phyloP scores from a whole-genome alignment of 148 eudicot genomes.

The Amaranthus palmeri region DNA sequence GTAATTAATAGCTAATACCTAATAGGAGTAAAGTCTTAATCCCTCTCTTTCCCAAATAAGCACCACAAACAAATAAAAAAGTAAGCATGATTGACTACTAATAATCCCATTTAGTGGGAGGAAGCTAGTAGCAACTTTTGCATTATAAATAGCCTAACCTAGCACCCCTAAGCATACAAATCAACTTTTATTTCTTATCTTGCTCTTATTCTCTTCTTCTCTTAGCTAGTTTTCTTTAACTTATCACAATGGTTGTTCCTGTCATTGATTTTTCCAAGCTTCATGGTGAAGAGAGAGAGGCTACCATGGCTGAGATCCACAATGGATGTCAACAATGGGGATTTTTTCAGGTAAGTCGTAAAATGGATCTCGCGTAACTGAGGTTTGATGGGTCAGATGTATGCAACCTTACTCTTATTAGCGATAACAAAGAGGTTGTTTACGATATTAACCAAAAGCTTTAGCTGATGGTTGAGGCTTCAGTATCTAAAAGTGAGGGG shows the following conservation, averaged over 20 bases:
- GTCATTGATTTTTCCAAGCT: constrained; percentile 93
- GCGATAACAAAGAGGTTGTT: too few relatives aligned
- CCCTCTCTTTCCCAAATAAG: constrained; percentile 16
- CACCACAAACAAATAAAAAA: constrained; percentile 6
- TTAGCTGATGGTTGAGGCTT: too few relatives aligned
- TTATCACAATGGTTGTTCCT: constrained; percentile 67
- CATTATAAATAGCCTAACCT: constrained; percentile 31
- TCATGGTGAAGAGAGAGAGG: constrained; percentile 68
- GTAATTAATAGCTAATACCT: constrained; percentile 24
- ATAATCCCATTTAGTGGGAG: constrained; percentile 25
- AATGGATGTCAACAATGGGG: constrained; percentile 87
- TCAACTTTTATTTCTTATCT: background rate
- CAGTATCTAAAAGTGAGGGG: too few relatives aligned
- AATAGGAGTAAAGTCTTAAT: constrained; percentile 16
- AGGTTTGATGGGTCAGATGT: too few relatives aligned
- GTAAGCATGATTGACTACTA: constrained; percentile 1
- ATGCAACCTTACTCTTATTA: background rate
- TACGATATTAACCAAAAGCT: too few relatives aligned
- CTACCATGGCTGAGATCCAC: constrained; percentile 65
- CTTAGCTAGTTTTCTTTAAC: background rate
- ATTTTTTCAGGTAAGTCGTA: constrained; percentile 98
- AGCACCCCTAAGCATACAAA: background rate
- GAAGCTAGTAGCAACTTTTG: constrained; percentile 16
- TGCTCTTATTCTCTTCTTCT: background rate
- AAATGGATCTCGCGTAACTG: too few relatives aligned